A percentile compares a stretch with the other conserved stretches of the same genome.
Conservation (phyloP, 495 filamentous ascomycete species). For the Penicillium malachiteum region DNA sequence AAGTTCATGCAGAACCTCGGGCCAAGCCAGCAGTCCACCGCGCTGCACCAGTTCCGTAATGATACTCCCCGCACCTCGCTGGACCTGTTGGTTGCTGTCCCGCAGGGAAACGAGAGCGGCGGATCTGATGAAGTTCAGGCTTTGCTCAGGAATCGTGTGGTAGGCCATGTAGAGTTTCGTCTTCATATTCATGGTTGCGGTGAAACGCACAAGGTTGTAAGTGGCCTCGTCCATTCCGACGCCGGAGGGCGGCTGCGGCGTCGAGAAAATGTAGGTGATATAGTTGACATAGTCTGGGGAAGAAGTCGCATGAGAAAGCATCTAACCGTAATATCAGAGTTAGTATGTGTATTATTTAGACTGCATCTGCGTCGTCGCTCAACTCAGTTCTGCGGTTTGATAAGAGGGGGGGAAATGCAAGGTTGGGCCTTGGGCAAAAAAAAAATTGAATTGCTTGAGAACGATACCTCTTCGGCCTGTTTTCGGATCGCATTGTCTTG, state of each 20-base stretch:
- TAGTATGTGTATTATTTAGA: neutral
- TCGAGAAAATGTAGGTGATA: conserved; percentile 85
- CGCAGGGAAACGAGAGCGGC: conserved; percentile 74
- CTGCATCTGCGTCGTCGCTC: too few relatives aligned
- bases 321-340: conserved; percentile 49
- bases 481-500: conserved; percentile 76
- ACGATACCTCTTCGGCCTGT: conserved; percentile 60
- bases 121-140: conserved; percentile 72
- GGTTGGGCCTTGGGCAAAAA: neutral
- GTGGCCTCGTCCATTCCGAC: conserved; percentile 55
- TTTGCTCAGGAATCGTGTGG: conserved; percentile 66
- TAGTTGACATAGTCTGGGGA: conserved; percentile 98
- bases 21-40: conserved; percentile 87
- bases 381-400: neutral
- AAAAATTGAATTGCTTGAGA: conserved; percentile 14
- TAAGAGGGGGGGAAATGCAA: conserved; percentile 3
- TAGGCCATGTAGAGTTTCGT: conserved; percentile 77
- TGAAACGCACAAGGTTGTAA: conserved; percentile 75
- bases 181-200: conserved; percentile 91
- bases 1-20: conserved; percentile 80
- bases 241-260: conserved; percentile 55
- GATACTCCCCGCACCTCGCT: conserved; percentile 86
- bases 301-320: conserved; percentile 87
- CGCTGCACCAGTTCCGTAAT: conserved; percentile 89
- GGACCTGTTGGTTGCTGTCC: conserved; percentile 78